A percentile compares a stretch with the other conserved stretches of the same genome.
phyloP scores from a whole-genome alignment of 257 asterid species.

The Solanum paucissectum region DNA sequence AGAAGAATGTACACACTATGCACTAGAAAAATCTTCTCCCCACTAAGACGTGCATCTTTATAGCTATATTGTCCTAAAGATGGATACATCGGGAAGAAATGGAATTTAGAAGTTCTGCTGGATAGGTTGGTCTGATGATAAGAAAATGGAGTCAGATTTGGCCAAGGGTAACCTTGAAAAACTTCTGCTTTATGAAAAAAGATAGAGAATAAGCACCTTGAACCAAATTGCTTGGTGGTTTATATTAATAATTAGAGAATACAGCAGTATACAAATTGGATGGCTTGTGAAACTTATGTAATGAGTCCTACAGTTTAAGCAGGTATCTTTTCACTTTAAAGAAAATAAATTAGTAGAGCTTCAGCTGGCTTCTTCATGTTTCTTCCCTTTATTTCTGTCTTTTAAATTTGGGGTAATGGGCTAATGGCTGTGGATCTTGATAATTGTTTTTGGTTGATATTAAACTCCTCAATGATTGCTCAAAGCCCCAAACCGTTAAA shows the following conservation, averaged over 20 bases:
- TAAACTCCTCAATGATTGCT: neutral
- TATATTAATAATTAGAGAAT: neutral
- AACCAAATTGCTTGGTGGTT: neutral
- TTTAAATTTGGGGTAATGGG: neutral
- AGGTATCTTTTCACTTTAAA: neutral
- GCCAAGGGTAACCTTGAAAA: neutral
- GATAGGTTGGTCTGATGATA: neutral
- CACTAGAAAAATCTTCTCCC: neutral
- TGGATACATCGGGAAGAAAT: neutral
- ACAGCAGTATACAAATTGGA: neutral
- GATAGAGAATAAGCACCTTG: neutral
- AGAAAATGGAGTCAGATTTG: neutral
- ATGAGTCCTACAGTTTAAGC: neutral
- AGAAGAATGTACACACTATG: neutral
- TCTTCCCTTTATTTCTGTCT: neutral
- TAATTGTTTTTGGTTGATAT: neutral
- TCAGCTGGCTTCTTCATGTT: neutral
- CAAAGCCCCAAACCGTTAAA: neutral
- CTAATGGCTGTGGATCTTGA: neutral
- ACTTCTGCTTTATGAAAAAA: neutral
- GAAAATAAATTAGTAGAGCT: neutral
- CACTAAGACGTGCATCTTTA: neutral
- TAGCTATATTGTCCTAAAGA: neutral
- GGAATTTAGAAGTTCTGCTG: neutral
- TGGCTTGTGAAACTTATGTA: neutral